Base-by-base conservation (phyloP, 495 filamentous ascomycete species). In the Lophiotrema nucula region DNA sequence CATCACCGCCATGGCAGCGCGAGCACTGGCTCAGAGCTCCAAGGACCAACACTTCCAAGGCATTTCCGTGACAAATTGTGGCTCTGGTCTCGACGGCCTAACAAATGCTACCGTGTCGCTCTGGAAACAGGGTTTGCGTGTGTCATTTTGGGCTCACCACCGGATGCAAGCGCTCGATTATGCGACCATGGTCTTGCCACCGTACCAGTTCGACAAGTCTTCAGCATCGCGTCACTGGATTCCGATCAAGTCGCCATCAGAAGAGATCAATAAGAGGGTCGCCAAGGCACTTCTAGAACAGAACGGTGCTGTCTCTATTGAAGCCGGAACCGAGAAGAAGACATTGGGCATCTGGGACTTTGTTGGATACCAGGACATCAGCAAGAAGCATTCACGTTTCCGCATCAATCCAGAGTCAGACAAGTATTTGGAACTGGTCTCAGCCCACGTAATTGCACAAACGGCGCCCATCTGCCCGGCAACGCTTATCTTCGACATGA, bases 391-490 rank as follows among this genome's bases (percentile, higher is more conserved):
- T 15, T 67, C 71, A 0, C 73, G 74, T 6, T 81, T 81, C 62
- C 65, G 70, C n/a, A 71, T 82, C 66, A 78, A 81, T 46, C 81
- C 77, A 0, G 53, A 49, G 46, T 69, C 67, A 25, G 56, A 72
- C 0, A 64, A 67, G 22, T 82, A 77, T 52, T 22, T 72, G 11
- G 60, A 64, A 11, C 65, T 74, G 19, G 56, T 80, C 1, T 67
- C 65, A 0, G 75, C 72, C 4, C 77, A 82, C 58, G 38, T 74
- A 2, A 76, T 79, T 21, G 78, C 72, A 0, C 57, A 72, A 15
- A 76, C 75, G 1, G 78, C 76, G 0, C 75, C 76, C 1, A 73
- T 80, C 5, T 79, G 75, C 18, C 80, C 79, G 0, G 73, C 71
- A 1, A 78, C 76, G 1, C 25, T 81, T 0, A 59, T 77, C 51